A percentile compares a stretch with the other conserved stretches of the same genome.
Evolutionary conservation across 169 alveolate species (phyloP).

Genomic region (Cryptosporidium viatorum): DNA sequence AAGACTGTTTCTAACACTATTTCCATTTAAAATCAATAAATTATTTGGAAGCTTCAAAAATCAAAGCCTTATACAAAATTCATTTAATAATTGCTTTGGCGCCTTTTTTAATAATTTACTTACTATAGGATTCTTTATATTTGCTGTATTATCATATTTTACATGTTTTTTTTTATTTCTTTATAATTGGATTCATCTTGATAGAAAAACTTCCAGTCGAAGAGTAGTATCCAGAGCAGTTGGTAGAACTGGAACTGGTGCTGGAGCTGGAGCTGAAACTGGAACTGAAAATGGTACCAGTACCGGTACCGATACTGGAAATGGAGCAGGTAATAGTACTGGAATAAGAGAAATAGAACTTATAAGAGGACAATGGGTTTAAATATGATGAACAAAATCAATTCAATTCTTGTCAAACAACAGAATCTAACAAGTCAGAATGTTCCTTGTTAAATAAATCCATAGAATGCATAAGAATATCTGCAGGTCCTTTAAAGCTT

Average conservation of each 20-base stretch:
- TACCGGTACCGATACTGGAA: no score
- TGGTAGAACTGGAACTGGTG: no score
- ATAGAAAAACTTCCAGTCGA: slow-evolving; percentile 2
- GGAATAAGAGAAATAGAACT: not conserved
- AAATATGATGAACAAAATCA: no score
- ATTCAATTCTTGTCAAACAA: no score
- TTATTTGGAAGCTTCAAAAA: not conserved
- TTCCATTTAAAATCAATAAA: not conserved
- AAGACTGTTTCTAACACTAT: not conserved
- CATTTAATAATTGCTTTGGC: not conserved
- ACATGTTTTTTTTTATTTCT: slow-evolving; percentile 5
- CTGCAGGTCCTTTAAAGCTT: not conserved
- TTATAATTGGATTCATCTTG: slow-evolving; percentile 4
- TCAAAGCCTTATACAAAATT: not conserved
- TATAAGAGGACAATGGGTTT: not conserved
- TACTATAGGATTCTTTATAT: not conserved
- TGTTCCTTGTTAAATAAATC: slow-evolving; percentile 6
- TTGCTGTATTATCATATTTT: slow-evolving; percentile 15
- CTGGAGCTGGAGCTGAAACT: no score
- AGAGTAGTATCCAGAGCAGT: not conserved
- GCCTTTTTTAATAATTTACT: not conserved
- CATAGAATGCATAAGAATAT: not conserved
- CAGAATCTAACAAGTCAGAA: not conserved
- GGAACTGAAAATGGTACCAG: no score
- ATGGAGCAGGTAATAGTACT: no score